Base-by-base conservation (phyloP, 1,284 basidiomycete species). In the Singerocomus rubriflavus region DNA sequence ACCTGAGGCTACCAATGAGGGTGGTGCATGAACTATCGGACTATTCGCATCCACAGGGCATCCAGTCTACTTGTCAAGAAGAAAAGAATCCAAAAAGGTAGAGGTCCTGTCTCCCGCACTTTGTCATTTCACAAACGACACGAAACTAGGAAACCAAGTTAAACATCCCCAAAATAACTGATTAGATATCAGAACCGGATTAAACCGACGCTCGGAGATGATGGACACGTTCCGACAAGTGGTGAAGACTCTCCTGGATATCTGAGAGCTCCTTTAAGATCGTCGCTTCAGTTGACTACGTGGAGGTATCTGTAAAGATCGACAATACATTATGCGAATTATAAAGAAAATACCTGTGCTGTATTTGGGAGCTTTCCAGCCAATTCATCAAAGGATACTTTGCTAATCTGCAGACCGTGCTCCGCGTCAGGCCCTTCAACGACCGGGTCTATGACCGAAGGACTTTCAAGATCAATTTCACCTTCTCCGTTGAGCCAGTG, bases 281-380 rank as follows among this genome's bases (percentile, higher is more conserved):
- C 9, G 78, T 77, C 1, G 80, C 76, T 63, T 91, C 85, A 53
- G 77, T 80, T 47, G 90, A 91, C 88, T 90, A 52, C 57, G 46
- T n/a, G 39, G 16, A n/a, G 16, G 26, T 9, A n/a, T 27, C 34
- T 35, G 10, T 50, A 44, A 43, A 7, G 16, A 45, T 52, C 42
- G 55, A 42, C 16, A 38, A 53, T 52, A 44, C 17, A 37, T 38
- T 45, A 30, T 32, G 26, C 34, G 42, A 29, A 17, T 29, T 40
- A 49, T 26, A 32, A 34, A 47, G 31, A 1, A 68, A 81, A 62
- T 59, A 91, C 91, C 70, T 84, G 77, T 30, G 76, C 70, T 41
- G 80, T 83, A 63, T 93, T 83, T 2, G 93, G 93, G 73, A 97
- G 88, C 34, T 68, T 76, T 67, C 82, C 82, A 57, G 89, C 73